A percentile compares a stretch with the other conserved stretches of the same genome.
These are phyloP conservation scores for Ogataea siamensis DNA, from an alignment of 805 yeast species.

Conservation along the genomic window DNA sequence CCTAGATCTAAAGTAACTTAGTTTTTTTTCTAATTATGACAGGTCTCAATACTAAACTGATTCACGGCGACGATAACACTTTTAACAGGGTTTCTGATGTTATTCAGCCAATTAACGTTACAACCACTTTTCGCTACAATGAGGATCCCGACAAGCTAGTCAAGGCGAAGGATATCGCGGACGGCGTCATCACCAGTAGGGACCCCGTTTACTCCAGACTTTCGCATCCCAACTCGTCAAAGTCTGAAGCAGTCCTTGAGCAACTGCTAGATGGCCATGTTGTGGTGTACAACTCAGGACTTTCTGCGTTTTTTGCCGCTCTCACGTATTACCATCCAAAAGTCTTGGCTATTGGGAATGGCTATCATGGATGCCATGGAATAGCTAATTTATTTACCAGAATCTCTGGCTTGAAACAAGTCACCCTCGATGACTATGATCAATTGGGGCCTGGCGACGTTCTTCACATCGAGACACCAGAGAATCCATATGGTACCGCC, in stretches of 20 bases:
- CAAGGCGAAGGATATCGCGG: slow-evolving; percentile 39
- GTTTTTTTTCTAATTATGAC: slow-evolving; percentile 30
- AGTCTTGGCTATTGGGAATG: slow-evolving; percentile 65
- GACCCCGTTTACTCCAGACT: slow-evolving; percentile 64
- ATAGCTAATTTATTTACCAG: slow-evolving; percentile 62
- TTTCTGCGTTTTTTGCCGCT: slow-evolving; percentile 77
- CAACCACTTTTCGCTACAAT: slow-evolving; percentile 75
- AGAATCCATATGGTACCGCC: slow-evolving; percentile 76
- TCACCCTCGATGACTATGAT: slow-evolving; percentile 51
- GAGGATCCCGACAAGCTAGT: slow-evolving; percentile 54
- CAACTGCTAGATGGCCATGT: slow-evolving; percentile 61
- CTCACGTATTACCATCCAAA: slow-evolving; percentile 72
- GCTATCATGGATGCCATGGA: slow-evolving; percentile 84
- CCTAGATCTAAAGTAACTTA: not conserved
- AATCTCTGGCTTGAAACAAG: slow-evolving; percentile 52
- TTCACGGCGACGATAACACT: slow-evolving; percentile 69
- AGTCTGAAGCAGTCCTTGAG: slow-evolving; percentile 65
- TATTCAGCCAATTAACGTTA: slow-evolving; percentile 76
- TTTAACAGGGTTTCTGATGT: slow-evolving; percentile 59
- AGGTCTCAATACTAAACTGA: slow-evolving; percentile 51
- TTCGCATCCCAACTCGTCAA: slow-evolving; percentile 67
- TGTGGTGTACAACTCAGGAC: slow-evolving; percentile 73
- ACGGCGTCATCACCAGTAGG: slow-evolving; percentile 23
- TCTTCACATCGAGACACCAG: slow-evolving; percentile 83
- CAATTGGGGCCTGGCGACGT: slow-evolving; percentile 60